Base-by-base conservation (phyloP, 2,329 filamentous ascomycete species). In the Niveomyces coronatus region DNA sequence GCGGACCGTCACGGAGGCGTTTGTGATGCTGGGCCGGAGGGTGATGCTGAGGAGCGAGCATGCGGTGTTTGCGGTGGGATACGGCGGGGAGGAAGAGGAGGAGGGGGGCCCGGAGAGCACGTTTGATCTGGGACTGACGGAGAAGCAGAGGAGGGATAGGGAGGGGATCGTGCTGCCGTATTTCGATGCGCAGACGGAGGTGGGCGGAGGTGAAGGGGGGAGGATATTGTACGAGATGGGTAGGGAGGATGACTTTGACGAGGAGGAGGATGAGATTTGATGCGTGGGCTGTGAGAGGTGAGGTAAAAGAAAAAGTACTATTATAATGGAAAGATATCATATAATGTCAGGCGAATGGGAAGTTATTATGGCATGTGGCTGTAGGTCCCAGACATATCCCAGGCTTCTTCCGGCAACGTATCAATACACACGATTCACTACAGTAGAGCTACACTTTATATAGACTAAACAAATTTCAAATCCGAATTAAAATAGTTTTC, bases 201-300 rank as follows among this genome's bases (percentile, higher is more conserved):
- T 78, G 36, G 81, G 79, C 1, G 72, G 76, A 1, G 88, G 88
- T 0, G 86, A 94, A 51, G 89, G 91, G 4, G 91, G 91, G 0
- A 73, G 89, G 44, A 98, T 98, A 47, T 55, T 98, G 52, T 98
- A 98, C 57, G 89, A 96, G 50, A 94, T 96, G 84, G 89, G 88
- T 2, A 75, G 79, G 45, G 91, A 96, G 63, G 91, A 98, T 60
- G 87, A 96, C 56, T 96, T 95, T 62, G 88, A 94, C 49, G 88
- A 94, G 42, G 87, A 94, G 53, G 87, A 95, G 53, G 88, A 95
- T 62, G 88, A 95, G 62, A 87, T 89, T 47, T 88, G 62, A 44
- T 24, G 22, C 11, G 7, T 24, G 11, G 7, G 22, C 7, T 24
- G 22, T 11, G 22, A 24, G 7, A 7, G 11, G 11, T 24, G 22